Conservation (phyloP, 192 early-diverging fungal genomes). For the Coemansia sp. region DNA sequence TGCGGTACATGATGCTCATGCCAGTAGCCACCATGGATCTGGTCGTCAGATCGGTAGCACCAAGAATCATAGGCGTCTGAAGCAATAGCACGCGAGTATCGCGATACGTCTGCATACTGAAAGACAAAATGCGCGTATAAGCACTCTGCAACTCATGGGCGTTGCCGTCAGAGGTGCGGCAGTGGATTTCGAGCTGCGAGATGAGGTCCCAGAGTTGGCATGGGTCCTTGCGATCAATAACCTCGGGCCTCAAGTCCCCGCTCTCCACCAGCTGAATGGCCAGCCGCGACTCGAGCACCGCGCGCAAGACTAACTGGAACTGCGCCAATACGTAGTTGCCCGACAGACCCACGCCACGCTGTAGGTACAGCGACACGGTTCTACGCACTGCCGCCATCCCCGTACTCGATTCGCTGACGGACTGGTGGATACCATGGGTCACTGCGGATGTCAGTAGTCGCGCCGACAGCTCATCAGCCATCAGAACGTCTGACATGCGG, state of each 20-base stretch:
- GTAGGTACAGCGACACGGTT: slow-evolving; percentile 32
- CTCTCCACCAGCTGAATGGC: slow-evolving; percentile 27
- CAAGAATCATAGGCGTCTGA: not conserved
- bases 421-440: slow-evolving; percentile 20
- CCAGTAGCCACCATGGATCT: slow-evolving; percentile 14
- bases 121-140: slow-evolving; percentile 33
- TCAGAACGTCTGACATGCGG: slow-evolving; percentile 23
- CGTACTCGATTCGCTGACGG: slow-evolving; percentile 16
- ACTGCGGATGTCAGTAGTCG: slow-evolving; percentile 18
- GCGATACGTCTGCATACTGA: slow-evolving; percentile 31
- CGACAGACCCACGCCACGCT: slow-evolving; percentile 25
- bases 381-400: slow-evolving; percentile 15
- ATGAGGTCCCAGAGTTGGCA: slow-evolving; percentile 44
- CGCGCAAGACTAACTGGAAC: slow-evolving; percentile 35
- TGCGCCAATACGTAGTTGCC: slow-evolving; percentile 35
- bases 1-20: slow-evolving; percentile 30
- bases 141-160: slow-evolving; percentile 6
- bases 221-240: slow-evolving; percentile 25
- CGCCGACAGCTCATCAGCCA: slow-evolving; percentile 21
- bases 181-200: slow-evolving; percentile 18
- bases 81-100: slow-evolving; percentile 14
- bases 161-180: slow-evolving; percentile 6
- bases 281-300: slow-evolving; percentile 50
- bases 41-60: not conserved
- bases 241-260: slow-evolving; percentile 15